Conservation (phyloP, 805 yeast genomes). For the Cyberlindnera suaveolens region DNA sequence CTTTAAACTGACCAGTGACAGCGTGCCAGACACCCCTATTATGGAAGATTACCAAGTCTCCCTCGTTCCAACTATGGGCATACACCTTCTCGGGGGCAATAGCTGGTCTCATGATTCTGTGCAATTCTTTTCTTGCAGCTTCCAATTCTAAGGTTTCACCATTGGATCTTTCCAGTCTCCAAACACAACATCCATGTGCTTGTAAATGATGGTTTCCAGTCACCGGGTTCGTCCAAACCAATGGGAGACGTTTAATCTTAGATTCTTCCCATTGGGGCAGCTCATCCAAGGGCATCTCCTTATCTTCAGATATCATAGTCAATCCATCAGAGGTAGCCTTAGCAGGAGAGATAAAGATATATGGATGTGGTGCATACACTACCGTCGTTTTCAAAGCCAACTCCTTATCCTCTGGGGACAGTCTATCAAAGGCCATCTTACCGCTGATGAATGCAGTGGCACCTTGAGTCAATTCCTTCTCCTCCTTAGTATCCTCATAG, state of each 20-base stretch:
- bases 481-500: constrained; percentile 63
- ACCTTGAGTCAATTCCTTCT: constrained; percentile 66
- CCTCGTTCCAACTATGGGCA: constrained; percentile 78
- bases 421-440: constrained; percentile 62
- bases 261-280: constrained; percentile 81
- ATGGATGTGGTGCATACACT: constrained; percentile 89
- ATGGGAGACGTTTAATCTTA: constrained; percentile 71
- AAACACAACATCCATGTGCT: constrained; percentile 84
- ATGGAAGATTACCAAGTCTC: constrained; percentile 81
- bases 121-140: constrained; percentile 68
- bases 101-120: constrained; percentile 79
- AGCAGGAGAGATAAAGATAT: constrained; percentile 76
- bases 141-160: constrained; percentile 60
- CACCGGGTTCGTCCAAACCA: constrained; percentile 90
- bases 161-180: constrained; percentile 46
- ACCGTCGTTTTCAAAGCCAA: constrained; percentile 74
- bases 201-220: constrained; percentile 80
- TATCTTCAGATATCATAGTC: constrained; percentile 77
- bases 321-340: constrained; percentile 82
- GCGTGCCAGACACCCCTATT: constrained; percentile 91
- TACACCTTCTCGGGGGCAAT: constrained; percentile 68
- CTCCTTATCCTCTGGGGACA: constrained; percentile 65
- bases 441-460: constrained; percentile 89
- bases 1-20: constrained; percentile 82
- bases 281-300: constrained; percentile 58